phyloP scores from a whole-genome alignment of 1,284 basidiomycete genomes.

The Marasmius oreades region DNA sequence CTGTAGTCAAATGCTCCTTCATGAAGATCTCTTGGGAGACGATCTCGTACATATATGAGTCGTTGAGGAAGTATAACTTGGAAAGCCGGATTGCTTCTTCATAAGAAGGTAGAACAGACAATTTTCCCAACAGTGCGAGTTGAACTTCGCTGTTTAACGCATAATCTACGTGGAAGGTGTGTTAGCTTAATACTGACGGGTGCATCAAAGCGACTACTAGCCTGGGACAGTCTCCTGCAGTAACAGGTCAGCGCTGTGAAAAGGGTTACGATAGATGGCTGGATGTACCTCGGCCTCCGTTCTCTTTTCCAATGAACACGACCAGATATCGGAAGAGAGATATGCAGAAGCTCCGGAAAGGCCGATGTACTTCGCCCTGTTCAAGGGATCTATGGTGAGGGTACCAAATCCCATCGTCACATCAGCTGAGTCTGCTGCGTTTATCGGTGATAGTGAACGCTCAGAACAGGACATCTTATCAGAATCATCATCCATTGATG shows the following conservation, averaged over 20 bases:
- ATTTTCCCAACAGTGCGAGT: slow-evolving; percentile 12
- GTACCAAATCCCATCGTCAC: slow-evolving; percentile 22
- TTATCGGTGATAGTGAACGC: neutral
- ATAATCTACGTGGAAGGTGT: neutral
- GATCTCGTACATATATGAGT: slow-evolving; percentile 21
- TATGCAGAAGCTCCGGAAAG: slow-evolving; percentile 22
- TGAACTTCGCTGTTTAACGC: slow-evolving; percentile 6
- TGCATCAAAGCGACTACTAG: neutral
- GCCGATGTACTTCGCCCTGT: slow-evolving; percentile 22
- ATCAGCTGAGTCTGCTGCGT: slow-evolving; percentile 11
- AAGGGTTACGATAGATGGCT: neutral
- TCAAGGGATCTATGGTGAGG: slow-evolving; percentile 22
- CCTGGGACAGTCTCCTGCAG: neutral
- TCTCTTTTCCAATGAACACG: neutral
- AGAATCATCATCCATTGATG: neutral
- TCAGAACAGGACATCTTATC: neutral
- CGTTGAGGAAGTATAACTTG: slow-evolving; percentile 17
- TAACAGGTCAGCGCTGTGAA: neutral
- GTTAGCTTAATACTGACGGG: neutral
- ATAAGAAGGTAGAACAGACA: slow-evolving; percentile 17
- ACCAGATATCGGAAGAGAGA: slow-evolving; percentile 5
- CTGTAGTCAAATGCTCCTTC: slow-evolving; percentile 16
- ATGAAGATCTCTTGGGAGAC: slow-evolving; percentile 19
- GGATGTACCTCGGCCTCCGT: neutral
- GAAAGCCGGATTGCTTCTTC: slow-evolving; percentile 19